Base-by-base conservation (phyloP, 108 stramenopile species). In the Pseudonitzschia pungens region DNA sequence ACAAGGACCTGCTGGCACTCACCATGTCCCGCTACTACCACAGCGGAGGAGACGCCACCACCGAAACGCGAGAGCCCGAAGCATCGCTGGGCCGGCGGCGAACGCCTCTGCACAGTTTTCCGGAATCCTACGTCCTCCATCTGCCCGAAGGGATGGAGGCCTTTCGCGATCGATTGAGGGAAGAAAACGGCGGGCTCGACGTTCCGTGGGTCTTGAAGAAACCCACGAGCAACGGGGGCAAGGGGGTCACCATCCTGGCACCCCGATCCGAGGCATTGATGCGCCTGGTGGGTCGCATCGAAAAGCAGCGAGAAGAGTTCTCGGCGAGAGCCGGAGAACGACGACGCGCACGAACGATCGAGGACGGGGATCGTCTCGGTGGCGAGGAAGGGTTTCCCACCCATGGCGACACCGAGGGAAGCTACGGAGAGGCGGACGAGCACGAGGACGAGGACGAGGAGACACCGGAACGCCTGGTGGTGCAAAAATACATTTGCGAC, bases 401-500 rank as follows among this genome's bases (percentile, higher is more conserved):
- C n/a, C n/a, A n/a, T n/a, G n/a, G n/a, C n/a, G n/a, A n/a, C n/a
- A n/a, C n/a, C n/a, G n/a, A n/a, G n/a, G n/a, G n/a, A n/a, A n/a
- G n/a, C n/a, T n/a, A n/a, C n/a, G n/a, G n/a, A n/a, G n/a, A n/a
- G n/a, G n/a, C n/a, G n/a, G n/a, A n/a, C n/a, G n/a, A n/a, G n/a
- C n/a, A n/a, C n/a, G n/a, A n/a, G n/a, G n/a, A n/a, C n/a, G n/a
- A n/a, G n/a, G n/a, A n/a, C n/a, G n/a, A n/a, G n/a, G n/a, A n/a
- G n/a, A n/a, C n/a, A n/a, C n/a, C 31, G 20, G 21, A 32, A 33
- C 41, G 52, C 18, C 62, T 43, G 42, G 24, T 81, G 1, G 16
- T 77, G 16, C 81, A 81, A 45, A 16, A 54, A 2, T 81, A 81
- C 71, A 77, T 81, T 53, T 77, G 76, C 55, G 44, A 75, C 66